These are phyloP conservation scores for Diutina mesorugosa DNA, from an alignment of 1,139 yeast genomes.

Conservation along the genomic window DNA sequence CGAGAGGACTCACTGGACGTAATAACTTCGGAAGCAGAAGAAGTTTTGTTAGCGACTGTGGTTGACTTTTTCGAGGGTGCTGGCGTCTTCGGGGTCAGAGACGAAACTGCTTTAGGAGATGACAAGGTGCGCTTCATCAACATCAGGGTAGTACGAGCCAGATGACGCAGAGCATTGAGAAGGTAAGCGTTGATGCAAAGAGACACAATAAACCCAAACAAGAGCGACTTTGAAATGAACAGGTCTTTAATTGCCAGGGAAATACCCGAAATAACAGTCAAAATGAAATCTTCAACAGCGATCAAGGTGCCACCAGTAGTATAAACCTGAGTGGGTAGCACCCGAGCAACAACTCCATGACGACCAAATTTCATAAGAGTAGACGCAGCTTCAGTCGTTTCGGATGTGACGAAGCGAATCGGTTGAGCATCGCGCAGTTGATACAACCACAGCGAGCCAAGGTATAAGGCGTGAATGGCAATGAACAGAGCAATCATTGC, in stretches of 20 bases:
- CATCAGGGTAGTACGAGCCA: slow-evolving; percentile 29
- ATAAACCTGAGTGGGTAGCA: slow-evolving; percentile 55
- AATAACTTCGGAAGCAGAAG: background rate
- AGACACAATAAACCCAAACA: slow-evolving; percentile 63
- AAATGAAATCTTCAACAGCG: slow-evolving; percentile 51
- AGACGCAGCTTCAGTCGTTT: slow-evolving; percentile 26
- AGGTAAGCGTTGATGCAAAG: slow-evolving; percentile 74
- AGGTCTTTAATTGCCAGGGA: slow-evolving; percentile 75
- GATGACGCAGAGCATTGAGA: slow-evolving; percentile 62
- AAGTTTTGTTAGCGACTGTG: background rate
- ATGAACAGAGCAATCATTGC: slow-evolving; percentile 51
- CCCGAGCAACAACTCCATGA: slow-evolving; percentile 49
- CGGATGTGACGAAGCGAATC: slow-evolving; percentile 12
- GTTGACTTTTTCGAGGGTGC: slow-evolving; percentile 3
- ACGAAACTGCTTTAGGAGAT: slow-evolving; percentile 1
- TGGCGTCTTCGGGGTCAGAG: slow-evolving; percentile 7
- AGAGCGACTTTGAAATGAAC: slow-evolving; percentile 63
- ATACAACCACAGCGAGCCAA: slow-evolving; percentile 63
- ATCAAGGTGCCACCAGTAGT: slow-evolving; percentile 55
- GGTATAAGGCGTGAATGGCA: slow-evolving; percentile 61
- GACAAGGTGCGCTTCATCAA: slow-evolving; percentile 13
- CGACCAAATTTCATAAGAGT: slow-evolving; percentile 28
- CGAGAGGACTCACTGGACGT: background rate
- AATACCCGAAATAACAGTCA: slow-evolving; percentile 40
- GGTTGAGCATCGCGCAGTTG: slow-evolving; percentile 20